phyloP scores from a whole-genome alignment of 306 rosid species.

The Cotoneaster glaucophyllus region DNA sequence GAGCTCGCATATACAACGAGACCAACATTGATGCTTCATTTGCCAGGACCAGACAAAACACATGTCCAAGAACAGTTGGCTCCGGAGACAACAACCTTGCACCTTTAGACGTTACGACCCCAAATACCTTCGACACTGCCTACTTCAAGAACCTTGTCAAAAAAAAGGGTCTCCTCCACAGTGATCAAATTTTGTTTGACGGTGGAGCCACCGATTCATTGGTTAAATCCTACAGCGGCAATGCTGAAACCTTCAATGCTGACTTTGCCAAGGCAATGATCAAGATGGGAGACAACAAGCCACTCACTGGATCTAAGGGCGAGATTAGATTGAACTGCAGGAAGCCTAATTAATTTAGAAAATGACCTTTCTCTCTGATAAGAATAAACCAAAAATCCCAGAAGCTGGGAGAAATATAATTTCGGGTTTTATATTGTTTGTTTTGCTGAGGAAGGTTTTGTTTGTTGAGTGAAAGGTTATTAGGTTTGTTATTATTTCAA shows the following conservation, averaged over 20 bases:
- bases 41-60: slow-evolving; percentile 34
- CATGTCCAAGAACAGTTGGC: slow-evolving; percentile 37
- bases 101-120: slow-evolving; percentile 44
- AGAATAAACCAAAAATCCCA: background rate
- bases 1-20: slow-evolving; percentile 46
- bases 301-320: slow-evolving; percentile 66
- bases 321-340: slow-evolving; percentile 69
- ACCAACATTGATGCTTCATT: slow-evolving; percentile 47
- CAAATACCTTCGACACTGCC: slow-evolving; percentile 45
- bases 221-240: slow-evolving; percentile 37
- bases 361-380: background rate
- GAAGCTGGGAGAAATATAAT: background rate
- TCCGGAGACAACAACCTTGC: slow-evolving; percentile 54
- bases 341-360: slow-evolving; percentile 18
- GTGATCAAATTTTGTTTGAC: slow-evolving; percentile 56
- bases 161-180: slow-evolving; percentile 62
- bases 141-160: slow-evolving; percentile 56
- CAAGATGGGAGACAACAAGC: slow-evolving; percentile 66
- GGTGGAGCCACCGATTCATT: slow-evolving; percentile 71
- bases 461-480: background rate
- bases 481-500: background rate
- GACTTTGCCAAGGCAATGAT: slow-evolving; percentile 65
- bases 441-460: background rate
- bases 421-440: background rate
- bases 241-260: slow-evolving; percentile 22